Evolutionary conservation across 352 stramenopile genomes (phyloP).

Genomic region (Paralagenidium karlingii): DNA sequence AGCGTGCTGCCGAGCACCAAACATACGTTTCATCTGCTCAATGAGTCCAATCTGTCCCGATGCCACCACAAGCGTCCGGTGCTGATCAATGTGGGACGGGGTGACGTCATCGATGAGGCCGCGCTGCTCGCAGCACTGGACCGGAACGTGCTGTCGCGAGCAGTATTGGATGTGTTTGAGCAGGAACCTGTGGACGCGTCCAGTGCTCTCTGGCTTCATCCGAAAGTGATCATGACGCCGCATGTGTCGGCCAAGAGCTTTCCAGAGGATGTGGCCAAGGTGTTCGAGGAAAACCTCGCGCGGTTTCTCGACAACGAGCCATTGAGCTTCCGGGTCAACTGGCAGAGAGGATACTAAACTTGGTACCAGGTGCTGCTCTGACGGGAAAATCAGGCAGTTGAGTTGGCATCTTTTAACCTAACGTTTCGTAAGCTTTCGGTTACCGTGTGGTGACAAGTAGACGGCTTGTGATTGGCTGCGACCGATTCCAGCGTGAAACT

Average conservation of each 20-base stretch:
- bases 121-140: conserved; percentile 53
- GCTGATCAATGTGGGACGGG: conserved; percentile 81
- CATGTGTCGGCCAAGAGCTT: conserved; percentile 74
- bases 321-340: conserved; percentile 19
- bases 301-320: conserved; percentile 22
- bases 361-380: no score
- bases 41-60: conserved; percentile 20
- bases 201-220: conserved; percentile 51
- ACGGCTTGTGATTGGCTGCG: no score
- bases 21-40: conserved; percentile 50
- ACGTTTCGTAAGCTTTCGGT: no score
- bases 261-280: conserved; percentile 49
- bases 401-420: no score
- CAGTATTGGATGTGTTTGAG: conserved; percentile 52
- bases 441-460: no score
- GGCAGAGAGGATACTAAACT: conserved; percentile 19
- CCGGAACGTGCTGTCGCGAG: conserved; percentile 31
- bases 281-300: conserved; percentile 44
- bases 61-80: conserved; percentile 39
- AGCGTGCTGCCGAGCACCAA: conserved; percentile 72
- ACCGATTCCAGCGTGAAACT: no score
- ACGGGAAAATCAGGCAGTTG: no score
- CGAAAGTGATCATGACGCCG: conserved; percentile 56
- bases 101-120: conserved; percentile 59
- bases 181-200: conserved; percentile 30